Conservation (phyloP, 768 basidiomycete species). For the Termitomyces sp. region DNA sequence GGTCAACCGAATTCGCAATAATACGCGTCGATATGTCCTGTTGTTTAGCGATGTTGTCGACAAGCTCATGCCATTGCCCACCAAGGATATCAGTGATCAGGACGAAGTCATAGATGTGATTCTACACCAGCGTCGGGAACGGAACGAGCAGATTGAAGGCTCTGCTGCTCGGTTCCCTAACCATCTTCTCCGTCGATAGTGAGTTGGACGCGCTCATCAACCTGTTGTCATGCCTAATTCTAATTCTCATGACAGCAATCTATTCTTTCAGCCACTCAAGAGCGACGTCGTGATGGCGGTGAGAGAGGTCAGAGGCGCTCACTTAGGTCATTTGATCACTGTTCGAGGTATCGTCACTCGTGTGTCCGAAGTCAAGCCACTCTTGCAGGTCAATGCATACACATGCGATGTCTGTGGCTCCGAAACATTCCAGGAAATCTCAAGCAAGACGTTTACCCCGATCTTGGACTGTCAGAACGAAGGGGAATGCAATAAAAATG, state of each 20-base stretch:
- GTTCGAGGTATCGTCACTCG: slow-evolving; percentile 98
- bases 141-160: slow-evolving; percentile 77
- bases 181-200: slow-evolving; percentile 94
- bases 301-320: slow-evolving; percentile 78
- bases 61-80: slow-evolving; percentile 81
- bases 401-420: slow-evolving; percentile 98
- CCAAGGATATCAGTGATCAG: slow-evolving; percentile 83
- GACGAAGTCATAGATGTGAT: slow-evolving; percentile 98
- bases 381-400: slow-evolving; percentile 95
- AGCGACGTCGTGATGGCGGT: slow-evolving; percentile 79
- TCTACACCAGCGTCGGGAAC: slow-evolving; percentile 85
- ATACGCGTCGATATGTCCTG: slow-evolving; percentile 84
- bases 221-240: slow-evolving; percentile 11
- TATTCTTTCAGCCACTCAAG: slow-evolving; percentile 89
- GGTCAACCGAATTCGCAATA: slow-evolving; percentile 71
- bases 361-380: slow-evolving; percentile 97
- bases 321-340: slow-evolving; percentile 91
- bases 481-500: slow-evolving; percentile 80
- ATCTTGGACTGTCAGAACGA: slow-evolving; percentile 85
- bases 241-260: slow-evolving; percentile 51
- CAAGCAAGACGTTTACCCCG: slow-evolving; percentile 85
- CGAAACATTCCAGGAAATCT: slow-evolving; percentile 97
- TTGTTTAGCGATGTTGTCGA: slow-evolving; percentile 91
- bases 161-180: slow-evolving; percentile 80
- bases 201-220: slow-evolving; percentile 29